Percentiles rank a stretch among this genome's conserved stretches.
Evolutionary conservation across 2,329 filamentous ascomycete species (phyloP).

Genomic region (Purpureocillium lavendulum): DNA sequence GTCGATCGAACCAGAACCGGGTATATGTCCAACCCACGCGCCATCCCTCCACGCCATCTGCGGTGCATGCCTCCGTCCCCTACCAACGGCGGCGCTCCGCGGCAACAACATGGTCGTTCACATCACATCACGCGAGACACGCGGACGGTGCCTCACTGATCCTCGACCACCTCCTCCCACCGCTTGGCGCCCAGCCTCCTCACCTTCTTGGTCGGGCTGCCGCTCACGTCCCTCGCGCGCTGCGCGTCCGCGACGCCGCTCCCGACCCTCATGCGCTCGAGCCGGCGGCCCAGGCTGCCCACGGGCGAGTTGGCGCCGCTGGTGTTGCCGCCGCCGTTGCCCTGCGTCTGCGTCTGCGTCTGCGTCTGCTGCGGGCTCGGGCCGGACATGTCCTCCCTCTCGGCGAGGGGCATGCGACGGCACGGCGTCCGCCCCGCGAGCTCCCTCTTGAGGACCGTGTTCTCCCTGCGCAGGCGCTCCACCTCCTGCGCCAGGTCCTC

Average conservation of each 20-base stretch:
- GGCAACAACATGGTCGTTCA: no score
- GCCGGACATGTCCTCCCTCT: slow-evolving; percentile 37
- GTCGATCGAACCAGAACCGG: no score
- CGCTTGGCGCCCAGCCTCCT: slow-evolving; percentile 37
- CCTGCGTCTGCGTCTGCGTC: no score
- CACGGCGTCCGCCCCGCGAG: slow-evolving; percentile 54
- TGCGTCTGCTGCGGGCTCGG: no score
- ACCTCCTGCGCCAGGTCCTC: slow-evolving; percentile 65
- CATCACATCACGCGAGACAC: no score
- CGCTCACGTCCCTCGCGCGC: slow-evolving; percentile 17
- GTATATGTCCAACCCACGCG: no score
- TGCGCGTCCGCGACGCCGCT: slow-evolving; percentile 22
- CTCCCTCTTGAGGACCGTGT: slow-evolving; percentile 59
- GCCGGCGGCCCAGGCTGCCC: slow-evolving; percentile 32
- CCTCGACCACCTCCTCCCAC: slow-evolving; percentile 39
- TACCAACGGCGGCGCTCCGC: no score
- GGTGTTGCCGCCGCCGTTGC: slow-evolving; percentile 5
- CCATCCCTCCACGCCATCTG: no score
- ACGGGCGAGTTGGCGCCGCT: slow-evolving; percentile 9
- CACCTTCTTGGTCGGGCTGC: slow-evolving; percentile 43
- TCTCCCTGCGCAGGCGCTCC: slow-evolving; percentile 56
- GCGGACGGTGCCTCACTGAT: not conserved
- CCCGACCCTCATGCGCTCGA: slow-evolving; percentile 43
- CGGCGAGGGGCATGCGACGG: slow-evolving; percentile 46
- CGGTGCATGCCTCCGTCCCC: no score